These are phyloP conservation scores for Apiotrichum mycotoxinovorans DNA, from an alignment of 1,284 basidiomycete species.

Conservation along the genomic window DNA sequence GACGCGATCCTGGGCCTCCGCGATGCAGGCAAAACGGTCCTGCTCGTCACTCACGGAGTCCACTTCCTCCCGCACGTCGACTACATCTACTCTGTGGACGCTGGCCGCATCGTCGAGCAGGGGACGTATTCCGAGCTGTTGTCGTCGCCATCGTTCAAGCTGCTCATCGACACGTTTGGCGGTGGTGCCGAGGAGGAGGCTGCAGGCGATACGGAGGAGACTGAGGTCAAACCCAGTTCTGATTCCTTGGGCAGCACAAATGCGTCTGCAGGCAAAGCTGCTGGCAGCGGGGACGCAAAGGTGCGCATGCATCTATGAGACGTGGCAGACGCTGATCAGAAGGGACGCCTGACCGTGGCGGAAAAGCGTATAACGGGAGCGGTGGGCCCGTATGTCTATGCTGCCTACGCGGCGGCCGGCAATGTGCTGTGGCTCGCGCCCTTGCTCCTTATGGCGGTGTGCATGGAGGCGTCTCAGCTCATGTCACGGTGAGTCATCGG, in stretches of 20 bases:
- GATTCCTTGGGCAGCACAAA: no score
- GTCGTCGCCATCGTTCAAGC: slow-evolving; percentile 53
- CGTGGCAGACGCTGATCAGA: no score
- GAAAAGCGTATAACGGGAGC: slow-evolving; percentile 60
- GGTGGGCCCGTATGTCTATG: slow-evolving; percentile 62
- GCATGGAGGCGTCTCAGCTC: slow-evolving; percentile 57
- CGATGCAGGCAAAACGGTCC: slow-evolving; percentile 63
- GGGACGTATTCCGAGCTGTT: slow-evolving; percentile 64
- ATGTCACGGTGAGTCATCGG: slow-evolving; percentile 30
- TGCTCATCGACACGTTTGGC: slow-evolving; percentile 64
- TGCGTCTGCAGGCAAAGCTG: slow-evolving; percentile 60
- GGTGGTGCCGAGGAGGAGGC: slow-evolving; percentile 53
- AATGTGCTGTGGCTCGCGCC: slow-evolving; percentile 20
- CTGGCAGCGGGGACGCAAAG: slow-evolving; percentile 54
- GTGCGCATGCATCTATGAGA: no score
- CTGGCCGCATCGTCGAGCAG: slow-evolving; percentile 61
- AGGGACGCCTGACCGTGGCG: slow-evolving; percentile 46
- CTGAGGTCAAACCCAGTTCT: slow-evolving; percentile 50
- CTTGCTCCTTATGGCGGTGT: slow-evolving; percentile 47
- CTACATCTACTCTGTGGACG: slow-evolving; percentile 51
- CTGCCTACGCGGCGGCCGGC: slow-evolving; percentile 63
- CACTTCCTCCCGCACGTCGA: slow-evolving; percentile 45
- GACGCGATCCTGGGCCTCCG: slow-evolving; percentile 68
- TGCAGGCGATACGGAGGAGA: slow-evolving; percentile 43
- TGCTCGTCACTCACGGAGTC: slow-evolving; percentile 59